Conservation (phyloP, 495 filamentous ascomycete genomes). For the Pyronema domesticum region DNA sequence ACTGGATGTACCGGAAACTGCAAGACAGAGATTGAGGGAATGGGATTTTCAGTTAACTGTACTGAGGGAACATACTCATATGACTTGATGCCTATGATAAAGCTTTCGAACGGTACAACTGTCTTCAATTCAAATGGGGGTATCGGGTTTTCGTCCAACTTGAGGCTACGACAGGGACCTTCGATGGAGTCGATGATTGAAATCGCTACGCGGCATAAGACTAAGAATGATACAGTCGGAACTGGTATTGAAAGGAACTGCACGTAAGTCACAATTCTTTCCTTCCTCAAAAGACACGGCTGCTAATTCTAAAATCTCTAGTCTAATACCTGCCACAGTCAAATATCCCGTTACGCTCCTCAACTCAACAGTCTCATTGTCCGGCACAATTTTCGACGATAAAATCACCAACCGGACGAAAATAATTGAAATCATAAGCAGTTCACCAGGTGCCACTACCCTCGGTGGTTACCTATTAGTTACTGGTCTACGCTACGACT, state of each 20-base stretch:
- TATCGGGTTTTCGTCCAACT: constrained; percentile 1
- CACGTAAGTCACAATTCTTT: background rate
- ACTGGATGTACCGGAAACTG: constrained; percentile 3
- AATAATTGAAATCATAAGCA: background rate
- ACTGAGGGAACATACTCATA: constrained; percentile 3
- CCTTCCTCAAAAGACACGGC: background rate
- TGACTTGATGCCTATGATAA: background rate
- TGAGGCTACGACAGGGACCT: background rate
- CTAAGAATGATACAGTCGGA: background rate
- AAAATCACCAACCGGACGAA: background rate
- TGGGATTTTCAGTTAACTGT: constrained; percentile 7
- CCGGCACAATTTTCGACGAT: constrained; percentile 1
- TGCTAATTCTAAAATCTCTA: background rate
- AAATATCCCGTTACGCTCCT: background rate
- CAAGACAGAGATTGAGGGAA: constrained; percentile 3
- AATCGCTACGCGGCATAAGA: constrained; percentile 2
- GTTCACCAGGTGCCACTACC: background rate
- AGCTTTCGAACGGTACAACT: background rate
- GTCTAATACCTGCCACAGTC: constrained; percentile 3
- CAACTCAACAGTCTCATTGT: constrained; percentile 2
- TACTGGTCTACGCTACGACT: constrained; percentile 3
- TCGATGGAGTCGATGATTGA: background rate
- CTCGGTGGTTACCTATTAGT: constrained; percentile 5
- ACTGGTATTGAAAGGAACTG: constrained; percentile 1
- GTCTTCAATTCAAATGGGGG: background rate